Base-by-base conservation (phyloP, 1,284 basidiomycete species). In the Austroboletus novae-zelandiae region DNA sequence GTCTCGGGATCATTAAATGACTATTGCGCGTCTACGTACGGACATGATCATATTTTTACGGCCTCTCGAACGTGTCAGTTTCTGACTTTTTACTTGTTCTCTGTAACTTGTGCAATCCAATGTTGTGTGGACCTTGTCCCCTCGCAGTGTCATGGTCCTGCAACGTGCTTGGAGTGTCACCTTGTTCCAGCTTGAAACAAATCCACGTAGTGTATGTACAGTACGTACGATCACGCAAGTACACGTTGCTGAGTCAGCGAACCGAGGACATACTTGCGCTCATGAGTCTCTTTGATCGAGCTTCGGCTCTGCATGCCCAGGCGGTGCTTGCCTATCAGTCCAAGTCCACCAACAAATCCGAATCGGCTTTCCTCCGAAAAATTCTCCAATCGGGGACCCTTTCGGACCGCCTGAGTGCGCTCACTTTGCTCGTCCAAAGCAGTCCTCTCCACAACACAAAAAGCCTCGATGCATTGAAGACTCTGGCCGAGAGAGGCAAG, bases 351-450 rank as follows among this genome's bases (percentile, higher is more conserved):
- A 66, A 68, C 13, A 72, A 74, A 17, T 64, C 91, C 1, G 94
- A 97, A 66, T 78, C 81, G 9, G 77, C 76, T 5, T 98, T 98
- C 72, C 77, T 97, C 47, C 78, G 85, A 45, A 89, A 90, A 58
- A 89, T 98, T 47, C 82, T 96, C 20, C 77, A 84, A 29, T 85
- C 84, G 43, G 95, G 94, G 58, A 99, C 97, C 2, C 82, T 98
- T 18, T 93, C 92, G 23, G 97, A 99, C 69, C 81, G 93, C 54
- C 85, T 99, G 2, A 94, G 92, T 51, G 97, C 97, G 0, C 76
- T 99, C 46, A 94, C 94, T 6, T 75, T 99, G 29, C 78, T 98
- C 44, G 89, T 95, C 15, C 92, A 97, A 66, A 89, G 88, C 52
- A 92, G 90, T 46, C 96, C 97, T 0, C 60, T 97, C 35, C 94